Evolutionary conservation across 2,329 filamentous ascomycete genomes (phyloP), one percentile per base, ranked within the genome.

Genomic region (Purpureocillium takamizusanense): DNA sequence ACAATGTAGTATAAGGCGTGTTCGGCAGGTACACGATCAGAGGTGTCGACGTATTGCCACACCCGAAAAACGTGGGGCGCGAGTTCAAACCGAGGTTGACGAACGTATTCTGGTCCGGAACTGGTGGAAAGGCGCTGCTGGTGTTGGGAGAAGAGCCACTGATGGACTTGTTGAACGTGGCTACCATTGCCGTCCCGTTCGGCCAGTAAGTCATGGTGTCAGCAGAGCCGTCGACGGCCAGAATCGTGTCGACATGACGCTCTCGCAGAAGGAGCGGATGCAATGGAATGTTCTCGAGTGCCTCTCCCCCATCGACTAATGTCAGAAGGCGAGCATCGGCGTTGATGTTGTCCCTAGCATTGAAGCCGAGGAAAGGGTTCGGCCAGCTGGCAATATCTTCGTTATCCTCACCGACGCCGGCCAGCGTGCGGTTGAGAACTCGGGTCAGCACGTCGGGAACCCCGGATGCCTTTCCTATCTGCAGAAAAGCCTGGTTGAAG

Each of bases 11-110:
- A 60, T 89, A 94, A 0, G 86, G 86, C 4, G 78, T 65, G 55
- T 92, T 94, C 41, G 88, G 85, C 11, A 95, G 53, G 63, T 95
- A 95, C 41, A 94, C 82, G 36, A 94, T 66, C 1, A 94, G 58
- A 1, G 86, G 84, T 0, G 69, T 61, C 1, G 55, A 34, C 12
- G 38, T 34, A 33, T 44, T 45, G 54, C 86, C 65, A 61, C 86
- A 92, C 33, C 86, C 86, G 54, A 92, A 92, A 68, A 92, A 89
- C 1, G 81, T 82, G 0, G 86, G 86, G 4, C 70, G 72, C 42
- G 68, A 74, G 67, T 88, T 90, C 6, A 90, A 32, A 4, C 82
- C 81, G 0, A 85, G 67, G 55, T 88, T 88, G 46, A 90, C 67
- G 54, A 92, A 86, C 0, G 85, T 88, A 60, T 88, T 84, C 37